Percentiles rank a stretch among this genome's conserved stretches.
phyloP scores from a whole-genome alignment of 2,329 filamentous ascomycete genomes.

The Zasmidium citrigriseum region DNA sequence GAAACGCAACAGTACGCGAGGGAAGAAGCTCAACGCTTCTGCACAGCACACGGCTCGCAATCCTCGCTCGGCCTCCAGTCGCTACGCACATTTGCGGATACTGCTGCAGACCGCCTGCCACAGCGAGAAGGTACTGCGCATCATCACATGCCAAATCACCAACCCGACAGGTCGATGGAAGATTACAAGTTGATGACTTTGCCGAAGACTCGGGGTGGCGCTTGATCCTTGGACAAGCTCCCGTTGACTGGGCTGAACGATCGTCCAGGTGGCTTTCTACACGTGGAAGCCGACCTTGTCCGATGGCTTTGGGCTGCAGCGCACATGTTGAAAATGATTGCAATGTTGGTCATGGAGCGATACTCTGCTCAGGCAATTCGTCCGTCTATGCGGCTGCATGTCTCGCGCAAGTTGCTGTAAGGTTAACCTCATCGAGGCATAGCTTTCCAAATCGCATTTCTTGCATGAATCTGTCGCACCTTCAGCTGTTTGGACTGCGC shows the following conservation, averaged over 20 bases:
- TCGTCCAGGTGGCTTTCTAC: background rate
- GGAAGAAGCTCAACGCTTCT: background rate
- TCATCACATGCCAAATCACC: background rate
- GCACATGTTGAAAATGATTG: background rate
- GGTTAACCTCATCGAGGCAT: background rate
- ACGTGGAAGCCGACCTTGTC: background rate
- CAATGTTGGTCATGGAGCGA: background rate
- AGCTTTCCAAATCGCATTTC: background rate
- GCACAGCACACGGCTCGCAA: background rate
- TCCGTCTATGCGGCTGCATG: background rate
- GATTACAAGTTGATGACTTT: background rate
- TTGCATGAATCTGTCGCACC: background rate
- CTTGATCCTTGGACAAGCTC: background rate
- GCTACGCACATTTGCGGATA: background rate
- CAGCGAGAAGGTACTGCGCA: background rate
- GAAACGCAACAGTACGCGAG: background rate
- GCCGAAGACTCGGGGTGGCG: background rate
- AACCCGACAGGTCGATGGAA: background rate
- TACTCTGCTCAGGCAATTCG: background rate
- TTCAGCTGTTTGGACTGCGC: background rate
- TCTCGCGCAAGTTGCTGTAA: background rate
- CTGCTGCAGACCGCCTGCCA: too few relatives aligned
- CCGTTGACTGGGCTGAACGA: background rate
- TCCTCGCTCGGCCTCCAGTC: too few relatives aligned
- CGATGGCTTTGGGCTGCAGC: background rate